A percentile compares a stretch with the other conserved stretches of the same genome.
phyloP scores from a whole-genome alignment of 2,329 filamentous ascomycete genomes.

The Alternaria sp. region DNA sequence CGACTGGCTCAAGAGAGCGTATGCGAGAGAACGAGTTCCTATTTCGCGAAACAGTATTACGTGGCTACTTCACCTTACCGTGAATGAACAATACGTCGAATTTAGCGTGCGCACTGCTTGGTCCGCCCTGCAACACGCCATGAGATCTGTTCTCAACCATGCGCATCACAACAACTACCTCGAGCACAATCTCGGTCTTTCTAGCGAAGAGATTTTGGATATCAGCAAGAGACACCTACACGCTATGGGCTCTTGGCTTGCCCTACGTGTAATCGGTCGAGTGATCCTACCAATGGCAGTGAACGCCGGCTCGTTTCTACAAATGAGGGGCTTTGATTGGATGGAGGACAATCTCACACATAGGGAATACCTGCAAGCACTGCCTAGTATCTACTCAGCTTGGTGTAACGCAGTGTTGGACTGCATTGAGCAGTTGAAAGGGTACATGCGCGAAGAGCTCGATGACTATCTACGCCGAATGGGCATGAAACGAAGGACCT shows the following conservation, averaged over 20 bases:
- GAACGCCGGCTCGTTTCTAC: conserved; percentile 17
- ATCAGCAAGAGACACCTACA: background rate
- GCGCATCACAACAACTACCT: background rate
- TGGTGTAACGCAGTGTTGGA: conserved; percentile 17
- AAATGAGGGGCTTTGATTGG: conserved; percentile 24
- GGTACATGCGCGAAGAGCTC: background rate
- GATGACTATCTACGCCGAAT: background rate
- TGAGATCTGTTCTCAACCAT: conserved; percentile 15
- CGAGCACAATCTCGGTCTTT: background rate
- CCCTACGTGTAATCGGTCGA: conserved; percentile 11
- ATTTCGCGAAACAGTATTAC: conserved; percentile 23
- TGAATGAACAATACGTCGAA: conserved; percentile 16
- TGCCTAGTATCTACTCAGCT: conserved; percentile 18
- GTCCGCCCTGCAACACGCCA: conserved; percentile 17
- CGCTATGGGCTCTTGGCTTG: conserved; percentile 9
- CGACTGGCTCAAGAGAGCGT: conserved; percentile 21
- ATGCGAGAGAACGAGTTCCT: conserved; percentile 15
- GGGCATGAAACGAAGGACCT: background rate
- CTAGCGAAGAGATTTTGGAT: background rate
- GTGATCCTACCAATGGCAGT: conserved; percentile 16
- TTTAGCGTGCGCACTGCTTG: conserved; percentile 12
- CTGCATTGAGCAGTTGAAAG: conserved; percentile 3
- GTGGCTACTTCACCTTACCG: conserved; percentile 9
- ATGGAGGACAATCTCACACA: conserved; percentile 15
- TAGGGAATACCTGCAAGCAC: conserved; percentile 9